phyloP scores from a whole-genome alignment of 345 rosid genomes.

The Jatropha curcas region DNA sequence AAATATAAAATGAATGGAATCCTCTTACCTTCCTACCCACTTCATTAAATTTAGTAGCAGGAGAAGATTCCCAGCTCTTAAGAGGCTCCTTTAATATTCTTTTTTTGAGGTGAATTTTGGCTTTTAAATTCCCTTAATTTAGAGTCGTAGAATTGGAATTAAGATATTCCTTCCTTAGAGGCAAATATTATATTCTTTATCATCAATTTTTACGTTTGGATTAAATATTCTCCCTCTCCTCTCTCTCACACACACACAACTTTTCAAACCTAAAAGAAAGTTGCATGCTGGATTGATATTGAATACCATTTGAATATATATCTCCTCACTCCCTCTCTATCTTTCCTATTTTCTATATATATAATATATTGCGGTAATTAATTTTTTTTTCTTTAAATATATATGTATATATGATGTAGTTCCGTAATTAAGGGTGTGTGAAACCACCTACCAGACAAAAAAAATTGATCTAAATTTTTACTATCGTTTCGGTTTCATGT shows the following conservation, averaged over 20 bases:
- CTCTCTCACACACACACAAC: constrained; percentile 49
- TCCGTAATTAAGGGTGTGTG: too few relatives aligned
- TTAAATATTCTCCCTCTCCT: constrained; percentile 45
- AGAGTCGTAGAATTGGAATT: constrained; percentile 81
- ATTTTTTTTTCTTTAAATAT: too few relatives aligned
- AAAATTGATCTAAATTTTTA: too few relatives aligned
- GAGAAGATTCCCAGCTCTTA: constrained; percentile 52
- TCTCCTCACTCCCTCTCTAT: constrained; percentile 29
- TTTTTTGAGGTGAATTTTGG: constrained; percentile 26
- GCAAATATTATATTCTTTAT: constrained; percentile 52
- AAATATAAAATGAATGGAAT: constrained; percentile 29
- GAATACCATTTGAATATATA: constrained; percentile 33
- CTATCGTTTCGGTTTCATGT: too few relatives aligned
- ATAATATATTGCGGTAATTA: too few relatives aligned
- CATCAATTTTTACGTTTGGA: constrained; percentile 37
- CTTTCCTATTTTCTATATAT: too few relatives aligned
- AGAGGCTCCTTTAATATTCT: constrained; percentile 44
- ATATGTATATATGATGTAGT: too few relatives aligned
- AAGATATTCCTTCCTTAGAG: constrained; percentile 74
- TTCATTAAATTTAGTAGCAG: constrained; percentile 71
- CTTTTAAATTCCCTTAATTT: constrained; percentile 66
- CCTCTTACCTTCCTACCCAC: constrained; percentile 73
- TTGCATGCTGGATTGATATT: constrained; percentile 46
- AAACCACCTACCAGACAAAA: too few relatives aligned
- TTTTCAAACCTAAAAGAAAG: constrained; percentile 62